These are phyloP conservation scores for Ustilago nuda DNA, from an alignment of 1,284 basidiomycete species.

Conservation along the genomic window DNA sequence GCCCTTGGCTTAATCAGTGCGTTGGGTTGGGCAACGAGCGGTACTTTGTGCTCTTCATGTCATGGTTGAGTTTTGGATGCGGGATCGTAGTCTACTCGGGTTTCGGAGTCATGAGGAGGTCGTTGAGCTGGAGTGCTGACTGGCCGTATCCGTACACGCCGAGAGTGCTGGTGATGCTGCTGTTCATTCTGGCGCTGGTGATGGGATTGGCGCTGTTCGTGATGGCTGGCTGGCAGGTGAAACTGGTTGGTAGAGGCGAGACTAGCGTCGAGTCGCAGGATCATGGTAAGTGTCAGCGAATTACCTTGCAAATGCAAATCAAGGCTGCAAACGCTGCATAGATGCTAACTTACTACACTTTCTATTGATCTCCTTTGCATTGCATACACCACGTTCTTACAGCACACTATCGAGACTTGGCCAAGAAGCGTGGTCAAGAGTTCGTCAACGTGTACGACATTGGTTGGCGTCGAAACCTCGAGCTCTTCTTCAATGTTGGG, in stretches of 20 bases:
- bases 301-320: neutral
- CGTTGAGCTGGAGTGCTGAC: conserved; percentile 26
- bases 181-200: conserved; percentile 77
- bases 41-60: conserved; percentile 96
- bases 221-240: conserved; percentile 85
- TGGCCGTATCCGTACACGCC: conserved; percentile 79
- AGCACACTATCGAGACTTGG: conserved; percentile 78
- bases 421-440: conserved; percentile 74
- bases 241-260: conserved; percentile 81
- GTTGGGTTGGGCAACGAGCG: conserved; percentile 93
- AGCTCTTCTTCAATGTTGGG: conserved; percentile 89
- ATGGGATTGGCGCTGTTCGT: conserved; percentile 80
- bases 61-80: conserved; percentile 60
- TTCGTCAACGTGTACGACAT: conserved; percentile 94
- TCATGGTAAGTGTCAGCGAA: conserved; percentile 71
- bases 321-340: neutral
- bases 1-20: conserved; percentile 93
- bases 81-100: conserved; percentile 51
- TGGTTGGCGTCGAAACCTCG: conserved; percentile 79
- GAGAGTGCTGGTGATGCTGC: conserved; percentile 76
- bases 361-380: neutral
- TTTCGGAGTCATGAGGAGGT: conserved; percentile 22
- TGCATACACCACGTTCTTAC: neutral
- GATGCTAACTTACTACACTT: neutral
- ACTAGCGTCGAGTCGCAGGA: conserved; percentile 93